Percentiles rank a stretch among this genome's conserved stretches.
Conservation (phyloP, 2,329 filamentous ascomycete species). For the Cercospora janseana region DNA sequence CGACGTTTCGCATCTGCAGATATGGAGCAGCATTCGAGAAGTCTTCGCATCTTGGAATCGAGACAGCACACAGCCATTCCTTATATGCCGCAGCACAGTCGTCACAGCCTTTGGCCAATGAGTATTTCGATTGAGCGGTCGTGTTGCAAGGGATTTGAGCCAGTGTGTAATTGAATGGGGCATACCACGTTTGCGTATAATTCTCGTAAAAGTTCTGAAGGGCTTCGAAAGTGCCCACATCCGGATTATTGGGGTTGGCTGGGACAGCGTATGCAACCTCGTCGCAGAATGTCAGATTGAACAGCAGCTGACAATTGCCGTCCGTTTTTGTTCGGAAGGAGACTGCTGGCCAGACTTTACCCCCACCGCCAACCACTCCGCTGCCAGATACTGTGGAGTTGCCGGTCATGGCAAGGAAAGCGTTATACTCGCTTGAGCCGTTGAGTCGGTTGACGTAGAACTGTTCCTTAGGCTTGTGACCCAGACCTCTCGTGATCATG, state of each 20-base stretch:
- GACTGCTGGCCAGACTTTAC: conserved; percentile 67
- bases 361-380: conserved; percentile 66
- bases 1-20: conserved; percentile 70
- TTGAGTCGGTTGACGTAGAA: conserved; percentile 81
- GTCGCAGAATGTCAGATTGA: conserved; percentile 83
- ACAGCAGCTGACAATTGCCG: conserved; percentile 80
- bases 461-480: conserved; percentile 74
- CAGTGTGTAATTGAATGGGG: conserved; percentile 76
- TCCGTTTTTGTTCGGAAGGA: conserved; percentile 79
- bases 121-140: conserved; percentile 70
- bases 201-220: conserved; percentile 76
- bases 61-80: conserved; percentile 89
- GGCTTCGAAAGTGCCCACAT: conserved; percentile 37
- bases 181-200: conserved; percentile 66
- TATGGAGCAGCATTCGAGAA: conserved; percentile 59
- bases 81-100: conserved; percentile 83
- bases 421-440: conserved; percentile 67
- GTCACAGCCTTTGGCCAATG: conserved; percentile 70
- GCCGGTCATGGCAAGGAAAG: conserved; percentile 65
- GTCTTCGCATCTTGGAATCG: conserved; percentile 88
- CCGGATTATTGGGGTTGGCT: conserved; percentile 65
- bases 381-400: conserved; percentile 54
- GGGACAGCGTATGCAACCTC: conserved; percentile 90
- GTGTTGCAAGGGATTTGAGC: conserved; percentile 84
- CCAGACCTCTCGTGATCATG: conserved; percentile 67